These are phyloP conservation scores for Coemansia sp. DNA, from an alignment of 192 early-diverging fungal species.

Conservation along the genomic window DNA sequence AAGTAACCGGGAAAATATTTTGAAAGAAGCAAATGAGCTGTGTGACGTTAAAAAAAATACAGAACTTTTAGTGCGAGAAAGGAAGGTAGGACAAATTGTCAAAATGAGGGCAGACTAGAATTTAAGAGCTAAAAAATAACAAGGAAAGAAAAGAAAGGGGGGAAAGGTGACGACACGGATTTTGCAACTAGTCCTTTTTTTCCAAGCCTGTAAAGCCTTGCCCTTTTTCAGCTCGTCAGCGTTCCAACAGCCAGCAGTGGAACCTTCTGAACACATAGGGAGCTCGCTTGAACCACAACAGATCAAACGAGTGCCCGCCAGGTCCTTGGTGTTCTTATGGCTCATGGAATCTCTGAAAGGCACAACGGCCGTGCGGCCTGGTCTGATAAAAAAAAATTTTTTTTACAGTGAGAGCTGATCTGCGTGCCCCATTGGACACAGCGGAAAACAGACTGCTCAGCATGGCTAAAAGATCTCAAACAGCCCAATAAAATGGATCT, in stretches of 20 bases:
- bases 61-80: background rate
- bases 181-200: background rate
- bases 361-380: background rate
- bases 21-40: background rate
- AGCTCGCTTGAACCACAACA: too few relatives aligned
- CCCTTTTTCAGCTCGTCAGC: too few relatives aligned
- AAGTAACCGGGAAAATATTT: background rate
- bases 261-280: too few relatives aligned
- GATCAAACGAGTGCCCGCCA: too few relatives aligned
- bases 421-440: background rate
- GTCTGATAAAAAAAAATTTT: background rate
- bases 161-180: constrained; percentile 14
- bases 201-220: too few relatives aligned
- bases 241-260: too few relatives aligned
- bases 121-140: constrained; percentile 5
- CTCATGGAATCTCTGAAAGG: too few relatives aligned
- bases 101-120: background rate
- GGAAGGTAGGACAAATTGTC: background rate
- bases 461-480: too few relatives aligned
- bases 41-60: background rate
- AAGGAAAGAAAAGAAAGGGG: background rate
- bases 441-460: background rate
- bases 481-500: background rate
- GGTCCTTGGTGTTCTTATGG: too few relatives aligned
- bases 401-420: background rate